Conservation (phyloP, 306 rosid genomes). For the Myrica gale region DNA sequence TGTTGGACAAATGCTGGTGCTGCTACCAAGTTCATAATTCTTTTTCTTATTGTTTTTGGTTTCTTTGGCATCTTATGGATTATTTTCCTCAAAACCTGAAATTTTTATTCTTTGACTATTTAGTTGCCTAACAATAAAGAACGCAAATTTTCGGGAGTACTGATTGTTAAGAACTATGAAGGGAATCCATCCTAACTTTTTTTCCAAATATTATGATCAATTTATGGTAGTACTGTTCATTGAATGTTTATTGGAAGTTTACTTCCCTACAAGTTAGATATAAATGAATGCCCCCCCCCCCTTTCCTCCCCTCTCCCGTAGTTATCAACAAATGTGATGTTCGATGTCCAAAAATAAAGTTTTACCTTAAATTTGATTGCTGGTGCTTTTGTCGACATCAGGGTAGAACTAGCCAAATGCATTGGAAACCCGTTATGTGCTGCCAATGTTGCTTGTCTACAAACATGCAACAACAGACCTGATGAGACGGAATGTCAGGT, state of each 20-base stretch:
- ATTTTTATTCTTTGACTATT: not conserved
- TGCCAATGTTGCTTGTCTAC: slow-evolving; percentile 91
- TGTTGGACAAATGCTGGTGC: not conserved
- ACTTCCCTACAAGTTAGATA: not conserved
- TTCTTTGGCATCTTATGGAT: not conserved
- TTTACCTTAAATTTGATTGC: slow-evolving; percentile 15
- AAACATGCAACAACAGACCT: slow-evolving; percentile 93
- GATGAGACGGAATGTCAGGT: slow-evolving; percentile 98
- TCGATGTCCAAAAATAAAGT: not conserved
- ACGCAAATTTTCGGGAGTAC: not conserved
- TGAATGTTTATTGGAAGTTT: not conserved
- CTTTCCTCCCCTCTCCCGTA: not conserved
- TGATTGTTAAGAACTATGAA: not conserved
- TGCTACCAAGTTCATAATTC: not conserved
- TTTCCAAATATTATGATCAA: not conserved
- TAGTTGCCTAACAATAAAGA: not conserved
- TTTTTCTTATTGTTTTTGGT: not conserved
- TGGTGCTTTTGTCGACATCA: slow-evolving; percentile 38
- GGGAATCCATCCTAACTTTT: not conserved
- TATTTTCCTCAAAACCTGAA: not conserved
- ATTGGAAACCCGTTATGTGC: slow-evolving; percentile 87
- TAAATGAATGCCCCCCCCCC: not conserved
- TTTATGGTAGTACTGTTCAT: not conserved
- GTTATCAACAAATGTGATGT: too few relatives aligned
- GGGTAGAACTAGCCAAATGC: slow-evolving; percentile 88